Percentiles rank a stretch among this genome's conserved stretches.
Evolutionary conservation across 2,329 filamentous ascomycete genomes (phyloP).

Genomic region (Colletotrichum chlorophyti): DNA sequence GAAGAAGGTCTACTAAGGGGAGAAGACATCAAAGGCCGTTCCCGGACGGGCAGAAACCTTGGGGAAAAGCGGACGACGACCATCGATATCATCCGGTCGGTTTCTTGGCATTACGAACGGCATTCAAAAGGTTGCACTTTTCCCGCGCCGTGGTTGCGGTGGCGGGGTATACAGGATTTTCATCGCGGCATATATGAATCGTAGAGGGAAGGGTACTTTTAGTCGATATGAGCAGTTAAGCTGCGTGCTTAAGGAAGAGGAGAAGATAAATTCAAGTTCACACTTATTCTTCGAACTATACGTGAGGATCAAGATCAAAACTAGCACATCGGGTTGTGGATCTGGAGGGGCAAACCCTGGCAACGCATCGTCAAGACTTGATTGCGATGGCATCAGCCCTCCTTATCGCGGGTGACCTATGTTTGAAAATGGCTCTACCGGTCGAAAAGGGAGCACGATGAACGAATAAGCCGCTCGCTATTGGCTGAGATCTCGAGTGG

Average conservation of each 20-base stretch:
- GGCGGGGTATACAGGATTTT: constrained; percentile 36
- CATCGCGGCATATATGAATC: constrained; percentile 29
- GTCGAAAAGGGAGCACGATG: not conserved
- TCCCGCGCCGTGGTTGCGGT: constrained; percentile 36
- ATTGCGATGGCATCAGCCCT: not conserved
- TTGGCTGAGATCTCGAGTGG: constrained; percentile 20
- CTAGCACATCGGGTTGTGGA: not conserved
- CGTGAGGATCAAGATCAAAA: no score
- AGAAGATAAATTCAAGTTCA: constrained; percentile 25
- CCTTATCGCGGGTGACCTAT: constrained; percentile 7
- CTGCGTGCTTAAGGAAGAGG: constrained; percentile 22
- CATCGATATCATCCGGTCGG: constrained; percentile 1
- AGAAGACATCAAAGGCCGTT: not conserved
- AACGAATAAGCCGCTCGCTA: not conserved
- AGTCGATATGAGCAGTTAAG: constrained; percentile 17
- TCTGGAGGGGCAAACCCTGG: no score
- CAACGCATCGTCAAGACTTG: no score
- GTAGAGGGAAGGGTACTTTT: constrained; percentile 25
- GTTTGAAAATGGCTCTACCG: not conserved
- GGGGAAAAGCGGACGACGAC: not conserved
- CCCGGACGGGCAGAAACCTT: constrained; percentile 3
- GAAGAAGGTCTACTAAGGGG: constrained; percentile 95
- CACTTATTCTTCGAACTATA: no score
- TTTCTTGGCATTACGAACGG: constrained; percentile 27
- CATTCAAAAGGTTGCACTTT: constrained; percentile 24